Evolutionary conservation across 2,329 filamentous ascomycete species (phyloP), one percentile per base, ranked within the genome.

Genomic region (Monosporascus sp.): DNA sequence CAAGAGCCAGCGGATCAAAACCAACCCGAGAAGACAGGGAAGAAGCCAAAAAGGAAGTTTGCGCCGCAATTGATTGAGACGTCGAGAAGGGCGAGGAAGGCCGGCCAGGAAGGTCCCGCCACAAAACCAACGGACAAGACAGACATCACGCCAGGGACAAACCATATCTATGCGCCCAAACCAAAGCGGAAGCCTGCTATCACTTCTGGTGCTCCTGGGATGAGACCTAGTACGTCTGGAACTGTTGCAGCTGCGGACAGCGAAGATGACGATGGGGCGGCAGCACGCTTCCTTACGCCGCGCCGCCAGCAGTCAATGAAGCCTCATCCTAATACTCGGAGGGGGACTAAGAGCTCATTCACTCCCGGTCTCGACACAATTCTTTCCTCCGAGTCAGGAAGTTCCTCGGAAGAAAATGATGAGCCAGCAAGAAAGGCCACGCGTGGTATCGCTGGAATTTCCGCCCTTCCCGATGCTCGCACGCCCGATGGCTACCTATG

Each of bases 21-120:
- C 9, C 49, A 51, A 25, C 24, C 41, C 6, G 48, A 52, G 44
- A 60, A 66, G 15, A 49, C 55, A 44, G 63, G 61, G 43, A 63
- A 58, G 27, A 68, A 64, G 48, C 64, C 66, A 39, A 72, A 70
- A 61, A 75, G 78, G 57, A 73, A 74, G 55, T 96, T 95, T 68
- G 80, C 85, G 31, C 90, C 90, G 14, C 87, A 93, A 63, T 75
- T 96, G 52, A 85, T 96, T 56, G 90, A 93, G 69, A 92, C 89
- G 3, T 87, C 87, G 4, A 83, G 84, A 61, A 80, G 90, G 50
- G 84, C 84, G 37, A 83, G 87, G 57, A 84, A 84, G 63, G 80
- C 80, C 17, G 84, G 84, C 20, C 86, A 90, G 61, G 69, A 77
- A 1, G 78, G 77, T 6, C 83, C 84, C 20, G 81, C 84, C 31